phyloP scores from a whole-genome alignment of 2,329 filamentous ascomycete species.

The Trichoderma sp. region DNA sequence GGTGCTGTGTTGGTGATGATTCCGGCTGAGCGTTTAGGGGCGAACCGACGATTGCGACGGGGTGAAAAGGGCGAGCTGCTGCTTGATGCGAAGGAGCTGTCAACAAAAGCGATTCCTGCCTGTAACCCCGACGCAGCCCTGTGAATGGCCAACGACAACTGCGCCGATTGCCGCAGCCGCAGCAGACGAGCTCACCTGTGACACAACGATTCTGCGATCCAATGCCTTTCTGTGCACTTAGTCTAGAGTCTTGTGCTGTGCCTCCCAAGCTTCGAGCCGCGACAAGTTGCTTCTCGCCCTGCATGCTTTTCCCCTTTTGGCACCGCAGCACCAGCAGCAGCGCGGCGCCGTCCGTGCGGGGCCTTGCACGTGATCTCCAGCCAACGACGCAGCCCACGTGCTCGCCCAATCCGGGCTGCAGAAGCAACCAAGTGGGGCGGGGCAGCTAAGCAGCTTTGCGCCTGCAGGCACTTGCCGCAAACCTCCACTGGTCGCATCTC shows the following conservation, averaged over 20 bases:
- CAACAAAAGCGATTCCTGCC: conserved; percentile 2
- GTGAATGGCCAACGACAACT: neutral
- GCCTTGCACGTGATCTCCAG: conserved; percentile 36
- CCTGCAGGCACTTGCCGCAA: conserved; percentile 14
- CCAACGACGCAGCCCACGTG: conserved; percentile 43
- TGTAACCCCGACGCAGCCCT: neutral
- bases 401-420: conserved; percentile 24
- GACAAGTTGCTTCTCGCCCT: conserved; percentile 31
- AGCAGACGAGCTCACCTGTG: conserved; percentile 33
- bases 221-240: no score
- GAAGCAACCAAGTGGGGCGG: conserved; percentile 7
- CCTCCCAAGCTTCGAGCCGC: conserved; percentile 26
- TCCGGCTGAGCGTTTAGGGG: conserved; percentile 14
- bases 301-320: conserved; percentile 37
- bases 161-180: neutral
- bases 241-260: neutral
- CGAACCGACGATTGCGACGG: neutral
- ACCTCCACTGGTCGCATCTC: conserved; percentile 6
- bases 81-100: neutral
- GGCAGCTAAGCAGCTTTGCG: conserved; percentile 10
- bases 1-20: conserved; percentile 28
- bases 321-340: conserved; percentile 28
- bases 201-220: conserved; percentile 1
- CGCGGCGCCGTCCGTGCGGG: conserved; percentile 30
- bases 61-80: neutral